These are phyloP conservation scores for Fusarium sp. DNA, from an alignment of 2,329 filamentous ascomycete genomes.

Conservation along the genomic window DNA sequence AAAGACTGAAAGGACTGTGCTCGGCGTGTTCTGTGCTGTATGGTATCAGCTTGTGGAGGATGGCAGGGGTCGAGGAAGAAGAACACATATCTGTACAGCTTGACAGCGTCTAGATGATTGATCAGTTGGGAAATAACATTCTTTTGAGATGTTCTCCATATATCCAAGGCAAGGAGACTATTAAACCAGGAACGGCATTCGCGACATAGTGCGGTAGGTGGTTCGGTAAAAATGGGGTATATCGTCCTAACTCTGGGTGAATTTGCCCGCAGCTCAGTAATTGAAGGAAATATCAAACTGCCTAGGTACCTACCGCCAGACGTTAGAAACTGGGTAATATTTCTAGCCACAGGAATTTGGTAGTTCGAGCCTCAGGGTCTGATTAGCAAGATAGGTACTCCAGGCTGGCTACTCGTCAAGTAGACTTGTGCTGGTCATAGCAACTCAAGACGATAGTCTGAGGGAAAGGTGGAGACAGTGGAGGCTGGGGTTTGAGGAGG, in stretches of 20 bases:
- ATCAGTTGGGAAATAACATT: constrained; percentile 20
- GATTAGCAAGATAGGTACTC: neutral
- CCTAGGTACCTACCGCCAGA: neutral
- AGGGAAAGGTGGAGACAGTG: constrained; percentile 1
- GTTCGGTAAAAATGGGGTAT: constrained; percentile 6
- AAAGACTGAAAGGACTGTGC: constrained; percentile 19
- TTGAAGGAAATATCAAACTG: neutral
- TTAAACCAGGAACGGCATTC: constrained; percentile 7
- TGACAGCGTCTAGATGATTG: constrained; percentile 25
- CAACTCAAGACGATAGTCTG: neutral
- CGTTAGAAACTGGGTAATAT: neutral
- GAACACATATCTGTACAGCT: neutral
- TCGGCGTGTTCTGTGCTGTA: constrained; percentile 15
- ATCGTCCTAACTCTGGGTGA: neutral
- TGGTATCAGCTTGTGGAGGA: constrained; percentile 1
- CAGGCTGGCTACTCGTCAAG: neutral
- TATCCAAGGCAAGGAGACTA: constrained; percentile 12
- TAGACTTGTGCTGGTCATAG: constrained; percentile 2
- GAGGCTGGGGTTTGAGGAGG: constrained; percentile 14
- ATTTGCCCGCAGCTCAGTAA: neutral
- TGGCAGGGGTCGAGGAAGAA: constrained; percentile 3
- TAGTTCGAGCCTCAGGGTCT: neutral
- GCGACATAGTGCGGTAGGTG: constrained; percentile 2
- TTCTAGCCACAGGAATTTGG: neutral
- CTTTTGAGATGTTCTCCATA: constrained; percentile 12